These are phyloP conservation scores for Lenzites betulinus DNA, from an alignment of 768 basidiomycete genomes.

Conservation along the genomic window DNA sequence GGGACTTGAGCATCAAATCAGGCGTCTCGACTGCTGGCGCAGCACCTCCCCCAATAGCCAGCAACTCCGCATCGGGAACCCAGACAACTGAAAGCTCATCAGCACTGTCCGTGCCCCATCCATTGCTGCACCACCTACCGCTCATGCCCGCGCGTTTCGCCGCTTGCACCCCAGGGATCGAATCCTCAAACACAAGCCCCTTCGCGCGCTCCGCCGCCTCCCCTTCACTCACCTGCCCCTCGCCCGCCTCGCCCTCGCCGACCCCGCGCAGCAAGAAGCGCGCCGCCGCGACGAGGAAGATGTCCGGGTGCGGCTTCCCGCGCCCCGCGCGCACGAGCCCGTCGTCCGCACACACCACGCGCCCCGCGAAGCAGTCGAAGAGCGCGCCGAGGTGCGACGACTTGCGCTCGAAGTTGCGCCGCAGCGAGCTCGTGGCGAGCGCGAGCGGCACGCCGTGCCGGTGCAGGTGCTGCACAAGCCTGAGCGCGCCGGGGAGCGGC, in stretches of 20 bases:
- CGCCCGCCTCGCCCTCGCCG: slow-evolving; percentile 44
- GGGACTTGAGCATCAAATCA: slow-evolving; percentile 58
- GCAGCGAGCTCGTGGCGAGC: slow-evolving; percentile 75
- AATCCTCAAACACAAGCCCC: slow-evolving; percentile 85
- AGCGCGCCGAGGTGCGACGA: slow-evolving; percentile 66
- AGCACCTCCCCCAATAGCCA: slow-evolving; percentile 45
- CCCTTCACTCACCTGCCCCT: slow-evolving; percentile 32
- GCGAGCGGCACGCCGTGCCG: slow-evolving; percentile 73
- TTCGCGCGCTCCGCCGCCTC: slow-evolving; percentile 52
- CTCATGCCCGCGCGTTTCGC: slow-evolving; percentile 86
- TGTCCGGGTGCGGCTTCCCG: slow-evolving; percentile 83
- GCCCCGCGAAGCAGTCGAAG: slow-evolving; percentile 66
- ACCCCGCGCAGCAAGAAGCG: slow-evolving; percentile 57
- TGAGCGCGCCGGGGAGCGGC: slow-evolving; percentile 72
- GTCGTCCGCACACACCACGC: slow-evolving; percentile 76
- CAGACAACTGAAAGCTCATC: slow-evolving; percentile 62
- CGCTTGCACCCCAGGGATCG: slow-evolving; percentile 73
- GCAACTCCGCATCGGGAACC: slow-evolving; percentile 77
- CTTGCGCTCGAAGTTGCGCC: slow-evolving; percentile 69
- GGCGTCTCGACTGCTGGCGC: slow-evolving; percentile 50
- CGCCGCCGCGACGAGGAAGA: slow-evolving; percentile 75
- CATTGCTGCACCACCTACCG: slow-evolving; percentile 46
- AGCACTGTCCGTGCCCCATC: neutral
- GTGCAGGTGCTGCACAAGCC: slow-evolving; percentile 71
- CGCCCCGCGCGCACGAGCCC: slow-evolving; percentile 42